These are phyloP conservation scores for Lanmaoa pseudosensibilis DNA, from an alignment of 768 basidiomycete species.

Conservation along the genomic window DNA sequence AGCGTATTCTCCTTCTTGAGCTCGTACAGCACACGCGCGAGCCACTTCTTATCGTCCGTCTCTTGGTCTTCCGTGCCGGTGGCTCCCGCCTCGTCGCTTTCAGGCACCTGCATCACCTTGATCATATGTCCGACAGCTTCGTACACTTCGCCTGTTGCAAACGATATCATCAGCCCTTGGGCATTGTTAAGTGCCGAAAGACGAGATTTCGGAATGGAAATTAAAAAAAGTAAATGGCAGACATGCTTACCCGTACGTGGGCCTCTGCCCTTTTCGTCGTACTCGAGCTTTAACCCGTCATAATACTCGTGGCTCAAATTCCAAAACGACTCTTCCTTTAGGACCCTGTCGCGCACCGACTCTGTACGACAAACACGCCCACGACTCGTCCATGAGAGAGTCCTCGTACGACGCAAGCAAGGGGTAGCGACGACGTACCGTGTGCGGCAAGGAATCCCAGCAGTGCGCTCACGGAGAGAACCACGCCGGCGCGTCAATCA, in stretches of 20 bases:
- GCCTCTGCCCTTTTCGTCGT: slow-evolving; percentile 13
- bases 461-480: slow-evolving; percentile 14
- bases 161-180: background rate
- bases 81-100: background rate
- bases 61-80: background rate
- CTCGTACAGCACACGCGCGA: slow-evolving; percentile 14
- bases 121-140: slow-evolving; percentile 24
- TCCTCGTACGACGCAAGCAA: background rate
- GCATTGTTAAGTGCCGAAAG: too few species aligned
- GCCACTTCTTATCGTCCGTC: slow-evolving; percentile 10
- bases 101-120: slow-evolving; percentile 15
- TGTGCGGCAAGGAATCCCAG: slow-evolving; percentile 13
- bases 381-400: background rate
- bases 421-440: slow-evolving; percentile 10
- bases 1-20: slow-evolving; percentile 2
- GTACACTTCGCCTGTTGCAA: slow-evolving; percentile 24
- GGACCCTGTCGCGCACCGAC: slow-evolving; percentile 16
- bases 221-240: background rate
- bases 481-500: slow-evolving; percentile 16
- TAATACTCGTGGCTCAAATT: slow-evolving; percentile 23
- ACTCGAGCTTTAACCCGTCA: slow-evolving; percentile 13
- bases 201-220: background rate
- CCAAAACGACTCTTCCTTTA: slow-evolving; percentile 15
- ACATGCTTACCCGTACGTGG: slow-evolving; percentile 16
- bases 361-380: slow-evolving; percentile 1